Conservation (phyloP, 2,329 filamentous ascomycete genomes). For the Xylariaceae sp. region DNA sequence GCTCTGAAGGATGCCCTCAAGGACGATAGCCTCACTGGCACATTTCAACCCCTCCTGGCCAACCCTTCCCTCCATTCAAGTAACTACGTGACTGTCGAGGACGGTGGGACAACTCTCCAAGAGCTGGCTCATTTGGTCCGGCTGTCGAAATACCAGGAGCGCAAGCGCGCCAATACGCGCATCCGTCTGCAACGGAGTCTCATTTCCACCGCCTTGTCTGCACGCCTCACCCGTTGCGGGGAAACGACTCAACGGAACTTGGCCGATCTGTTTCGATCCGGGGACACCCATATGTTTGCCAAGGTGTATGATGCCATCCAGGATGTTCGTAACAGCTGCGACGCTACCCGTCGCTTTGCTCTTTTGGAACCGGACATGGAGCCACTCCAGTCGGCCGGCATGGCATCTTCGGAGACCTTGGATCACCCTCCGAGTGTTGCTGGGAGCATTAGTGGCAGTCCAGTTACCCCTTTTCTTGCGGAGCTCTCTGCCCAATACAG, state of each 20-base stretch:
- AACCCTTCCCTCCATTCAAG: conserved; percentile 64
- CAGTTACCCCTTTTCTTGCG: conserved; percentile 56
- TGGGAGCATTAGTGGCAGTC: conserved; percentile 31
- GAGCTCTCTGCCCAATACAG: conserved; percentile 71
- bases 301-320: conserved; percentile 71
- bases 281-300: conserved; percentile 73
- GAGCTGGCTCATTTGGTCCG: conserved; percentile 75
- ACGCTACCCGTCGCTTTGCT: conserved; percentile 65
- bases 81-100: conserved; percentile 53
- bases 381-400: conserved; percentile 45
- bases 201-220: conserved; percentile 68
- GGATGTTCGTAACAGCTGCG: conserved; percentile 72
- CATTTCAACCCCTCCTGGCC: conserved; percentile 52
- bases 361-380: conserved; percentile 69
- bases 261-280: conserved; percentile 70
- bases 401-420: conserved; percentile 48
- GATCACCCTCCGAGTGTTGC: conserved; percentile 43
- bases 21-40: conserved; percentile 39
- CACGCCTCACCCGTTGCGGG: conserved; percentile 67
- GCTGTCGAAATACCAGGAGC: conserved; percentile 74
- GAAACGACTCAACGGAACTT: conserved; percentile 70
- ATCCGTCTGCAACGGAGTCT: conserved; percentile 69
- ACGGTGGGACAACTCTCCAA: conserved; percentile 64
- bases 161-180: conserved; percentile 68
- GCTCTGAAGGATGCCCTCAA: conserved; percentile 30